Percentiles rank a stretch among this genome's conserved stretches.
These are phyloP conservation scores for Arthrinium puccinioides DNA, from an alignment of 2,329 filamentous ascomycete species.

Conservation along the genomic window DNA sequence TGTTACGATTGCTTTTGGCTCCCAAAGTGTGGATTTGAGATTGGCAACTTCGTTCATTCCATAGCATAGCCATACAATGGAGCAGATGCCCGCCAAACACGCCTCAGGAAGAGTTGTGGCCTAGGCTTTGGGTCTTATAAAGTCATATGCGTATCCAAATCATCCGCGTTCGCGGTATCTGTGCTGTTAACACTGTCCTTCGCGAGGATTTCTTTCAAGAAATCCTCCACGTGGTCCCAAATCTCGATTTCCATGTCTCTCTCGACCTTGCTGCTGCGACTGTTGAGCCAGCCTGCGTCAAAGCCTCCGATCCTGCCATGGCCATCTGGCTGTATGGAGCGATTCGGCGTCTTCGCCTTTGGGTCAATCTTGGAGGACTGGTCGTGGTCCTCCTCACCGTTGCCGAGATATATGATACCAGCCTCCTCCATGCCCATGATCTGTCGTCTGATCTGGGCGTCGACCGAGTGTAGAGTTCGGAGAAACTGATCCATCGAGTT, in stretches of 20 bases:
- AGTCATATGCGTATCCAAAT: no score
- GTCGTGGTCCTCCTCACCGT: constrained; percentile 18
- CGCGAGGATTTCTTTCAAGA: constrained; percentile 3
- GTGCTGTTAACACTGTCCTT: no score
- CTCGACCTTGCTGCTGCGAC: constrained; percentile 72
- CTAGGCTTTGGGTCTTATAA: no score
- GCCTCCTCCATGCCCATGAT: constrained; percentile 78
- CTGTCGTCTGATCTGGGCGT: constrained; percentile 67
- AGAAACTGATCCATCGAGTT: constrained; percentile 61
- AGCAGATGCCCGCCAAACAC: no score
- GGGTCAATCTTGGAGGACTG: constrained; percentile 4
- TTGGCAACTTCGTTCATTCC: no score
- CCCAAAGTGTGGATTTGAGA: no score
- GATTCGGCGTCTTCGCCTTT: constrained; percentile 14
- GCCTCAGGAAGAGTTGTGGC: no score
- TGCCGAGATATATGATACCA: constrained; percentile 54
- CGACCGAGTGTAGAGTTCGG: constrained; percentile 63
- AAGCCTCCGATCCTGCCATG: constrained; percentile 52
- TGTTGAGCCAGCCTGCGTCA: constrained; percentile 87
- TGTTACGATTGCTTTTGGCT: no score
- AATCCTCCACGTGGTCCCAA: constrained; percentile 42
- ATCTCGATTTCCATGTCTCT: constrained; percentile 79
- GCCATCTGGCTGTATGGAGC: constrained; percentile 46
- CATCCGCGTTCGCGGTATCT: no score
- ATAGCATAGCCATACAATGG: no score